Evolutionary conservation across 345 rosid genomes (phyloP).

Genomic region (Arabidopsis thaliana): TAIR10.1 NC_003071.7:1003501-1004000

Average conservation of each 20-base stretch:
- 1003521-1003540: not conserved
- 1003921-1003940: constrained; percentile 14
- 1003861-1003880: constrained; percentile 7
- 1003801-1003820: constrained; percentile 23
- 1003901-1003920: constrained; percentile 1
- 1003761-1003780: constrained; percentile 15
- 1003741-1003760: constrained; percentile 22
- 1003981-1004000: not conserved
- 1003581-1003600: not conserved
- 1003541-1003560: not conserved
- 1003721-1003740: constrained; percentile 40
- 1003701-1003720: constrained; percentile 15
- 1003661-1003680: not conserved
- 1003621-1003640: constrained; percentile 6
- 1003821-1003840: not conserved
- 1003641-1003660: not conserved
- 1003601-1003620: constrained; percentile 17
- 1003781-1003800: not conserved
- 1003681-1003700: not conserved
- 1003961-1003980: not conserved
- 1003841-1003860: not conserved
- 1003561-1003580: not conserved
- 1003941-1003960: not conserved
- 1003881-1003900: not conserved
- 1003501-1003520: not conserved